Conservation (phyloP, 148 eudicot species). For the Heliosperma pusillum region DNA sequence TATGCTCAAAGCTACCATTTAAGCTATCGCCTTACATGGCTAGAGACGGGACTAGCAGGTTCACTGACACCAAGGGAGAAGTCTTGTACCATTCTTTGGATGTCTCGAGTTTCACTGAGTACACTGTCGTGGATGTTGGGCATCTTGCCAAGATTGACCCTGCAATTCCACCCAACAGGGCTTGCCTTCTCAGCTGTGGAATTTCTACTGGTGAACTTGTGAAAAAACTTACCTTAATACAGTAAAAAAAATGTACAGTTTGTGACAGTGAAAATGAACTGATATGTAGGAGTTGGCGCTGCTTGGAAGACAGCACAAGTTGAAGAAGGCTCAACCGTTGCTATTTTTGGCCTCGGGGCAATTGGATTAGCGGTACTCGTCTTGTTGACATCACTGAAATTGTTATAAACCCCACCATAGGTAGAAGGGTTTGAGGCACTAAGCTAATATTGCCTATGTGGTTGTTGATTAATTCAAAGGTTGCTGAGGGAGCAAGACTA, state of each 20-base stretch:
- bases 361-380: slow-evolving; percentile 82
- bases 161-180: slow-evolving; percentile 64
- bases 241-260: background rate
- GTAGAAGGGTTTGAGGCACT: too few relatives aligned
- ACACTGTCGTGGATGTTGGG: too few relatives aligned
- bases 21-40: slow-evolving; percentile 57
- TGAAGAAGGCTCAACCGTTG: too few relatives aligned
- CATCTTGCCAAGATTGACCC: slow-evolving; percentile 64
- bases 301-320: slow-evolving; percentile 80
- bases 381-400: background rate
- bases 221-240: too few relatives aligned
- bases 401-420: too few relatives aligned
- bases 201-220: slow-evolving; percentile 66
- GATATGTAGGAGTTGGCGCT: slow-evolving; percentile 72
- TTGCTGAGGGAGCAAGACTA: too few relatives aligned
- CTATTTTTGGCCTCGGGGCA: slow-evolving; percentile 82
- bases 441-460: background rate
- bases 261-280: slow-evolving; percentile 9
- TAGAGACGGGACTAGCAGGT: slow-evolving; percentile 71
- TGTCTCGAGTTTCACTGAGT: too few relatives aligned
- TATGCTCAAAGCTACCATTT: slow-evolving; percentile 61
- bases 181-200: too few relatives aligned
- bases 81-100: too few relatives aligned
- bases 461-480: slow-evolving; percentile 35
- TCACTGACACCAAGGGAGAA: too few relatives aligned